Evolutionary conservation across 106 monocot genomes (phyloP), one percentile per base, ranked within the genome.

Genomic region (Dendrobium nobile): DNA sequence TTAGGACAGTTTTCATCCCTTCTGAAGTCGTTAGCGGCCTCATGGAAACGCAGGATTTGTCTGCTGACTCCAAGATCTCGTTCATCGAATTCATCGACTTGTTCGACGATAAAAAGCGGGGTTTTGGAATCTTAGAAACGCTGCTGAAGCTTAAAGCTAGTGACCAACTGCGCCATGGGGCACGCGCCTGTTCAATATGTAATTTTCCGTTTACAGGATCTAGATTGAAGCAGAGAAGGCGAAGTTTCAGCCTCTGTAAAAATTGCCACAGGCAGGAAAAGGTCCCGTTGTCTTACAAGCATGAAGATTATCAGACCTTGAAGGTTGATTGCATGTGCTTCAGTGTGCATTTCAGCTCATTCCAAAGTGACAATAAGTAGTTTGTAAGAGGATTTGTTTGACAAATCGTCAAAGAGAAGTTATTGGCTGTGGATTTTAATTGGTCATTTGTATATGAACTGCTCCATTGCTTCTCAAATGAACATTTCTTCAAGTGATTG

Each of bases 251-350:
- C 77, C 78, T 98, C 17, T 97, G 97, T 59, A 94, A 87, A 65
- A 80, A 80, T 33, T 98, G 97, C 80, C 94, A 94, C 80, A 94
- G 97, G 43, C 92, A 94, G 88, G 97, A 94, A 48, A 98, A 94
- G 80, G 97, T 98, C 54, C 97, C 97, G 5, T 92, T 89, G 44
- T 78, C 85, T 72, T 88, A 80, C 82, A 92, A 92, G 80, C 82
- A 86, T 54, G 94, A 97, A 41, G 96, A 98, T 78, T 98, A 94
- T 18, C 92, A 94, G 76, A 91, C 92, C 58, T 78, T 98, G 82
- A 92, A 89, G 87, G 97, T 94, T 90, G 94, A 98, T 85, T 98
- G 94, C 59, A 74, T 54, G 9, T 98, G 94, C 82, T 92, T 94
- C 87, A 87, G 79, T 81, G 84, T 91, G 68, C 84, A 96, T 82